Conservation (phyloP, 2,329 filamentous ascomycete species). For the Hypocrella siamensis region DNA sequence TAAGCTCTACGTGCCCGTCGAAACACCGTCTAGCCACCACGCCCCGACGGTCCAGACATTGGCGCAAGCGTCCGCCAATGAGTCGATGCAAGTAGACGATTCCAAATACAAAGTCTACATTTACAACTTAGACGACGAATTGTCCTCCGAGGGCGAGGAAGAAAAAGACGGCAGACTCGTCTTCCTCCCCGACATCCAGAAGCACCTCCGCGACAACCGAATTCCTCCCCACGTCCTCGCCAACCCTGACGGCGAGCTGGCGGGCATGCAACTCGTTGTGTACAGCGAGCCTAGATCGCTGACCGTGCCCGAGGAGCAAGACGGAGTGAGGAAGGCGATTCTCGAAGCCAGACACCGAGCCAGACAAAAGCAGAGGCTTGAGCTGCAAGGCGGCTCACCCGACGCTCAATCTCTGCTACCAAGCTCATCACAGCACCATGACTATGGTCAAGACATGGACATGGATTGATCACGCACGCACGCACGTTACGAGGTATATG, state of each 20-base stretch:
- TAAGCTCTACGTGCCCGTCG: constrained; percentile 51
- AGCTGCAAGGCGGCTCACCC: constrained; percentile 13
- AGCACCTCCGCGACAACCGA: constrained; percentile 58
- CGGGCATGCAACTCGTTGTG: constrained; percentile 61
- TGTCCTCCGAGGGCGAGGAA: constrained; percentile 35
- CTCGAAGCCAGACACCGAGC: constrained; percentile 59
- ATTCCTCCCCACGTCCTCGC: constrained; percentile 50
- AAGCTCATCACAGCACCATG: no score
- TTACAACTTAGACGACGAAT: constrained; percentile 75
- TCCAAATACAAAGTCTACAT: constrained; percentile 81
- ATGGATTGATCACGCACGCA: constrained; percentile 28
- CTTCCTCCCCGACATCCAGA: constrained; percentile 76
- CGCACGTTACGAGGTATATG: neutral
- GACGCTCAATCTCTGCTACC: neutral
- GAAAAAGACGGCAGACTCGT: constrained; percentile 44
- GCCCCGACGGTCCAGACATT: constrained; percentile 3
- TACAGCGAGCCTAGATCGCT: constrained; percentile 69
- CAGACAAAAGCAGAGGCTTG: constrained; percentile 38
- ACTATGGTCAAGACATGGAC: constrained; percentile 52
- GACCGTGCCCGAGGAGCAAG: constrained; percentile 56
- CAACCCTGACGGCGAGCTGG: constrained; percentile 36
- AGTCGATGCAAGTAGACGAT: constrained; percentile 74
- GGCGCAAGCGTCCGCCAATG: constrained; percentile 19
- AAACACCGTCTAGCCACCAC: constrained; percentile 21
- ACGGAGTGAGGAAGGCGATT: constrained; percentile 70